Evolutionary conservation across 2,329 filamentous ascomycete species (phyloP).

Genomic region (Aspergillus proliferans): DNA sequence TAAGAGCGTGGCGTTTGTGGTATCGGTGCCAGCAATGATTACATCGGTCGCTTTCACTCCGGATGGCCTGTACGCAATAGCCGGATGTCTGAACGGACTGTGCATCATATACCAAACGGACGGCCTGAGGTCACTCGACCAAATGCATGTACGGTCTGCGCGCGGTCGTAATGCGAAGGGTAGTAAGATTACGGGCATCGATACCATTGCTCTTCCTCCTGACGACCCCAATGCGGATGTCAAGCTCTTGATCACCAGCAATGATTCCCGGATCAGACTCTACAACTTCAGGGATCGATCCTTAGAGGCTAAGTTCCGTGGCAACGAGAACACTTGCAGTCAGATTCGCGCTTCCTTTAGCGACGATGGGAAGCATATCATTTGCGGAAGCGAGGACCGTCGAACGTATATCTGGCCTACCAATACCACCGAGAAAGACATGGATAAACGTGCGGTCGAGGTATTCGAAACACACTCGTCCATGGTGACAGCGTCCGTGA

Average conservation of each 20-base stretch:
- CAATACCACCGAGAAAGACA: conserved; percentile 56
- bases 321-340: conserved; percentile 81
- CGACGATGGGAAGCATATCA: conserved; percentile 77
- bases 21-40: conserved; percentile 74
- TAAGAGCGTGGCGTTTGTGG: conserved; percentile 80
- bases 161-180: conserved; percentile 91
- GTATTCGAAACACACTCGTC: conserved; percentile 85
- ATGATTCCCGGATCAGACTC: conserved; percentile 84
- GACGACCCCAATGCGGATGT: conserved; percentile 58
- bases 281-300: conserved; percentile 83
- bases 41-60: conserved; percentile 92
- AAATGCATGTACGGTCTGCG: conserved; percentile 89
- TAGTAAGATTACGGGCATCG: conserved; percentile 94
- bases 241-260: conserved; percentile 85
- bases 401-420: conserved; percentile 86
- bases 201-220: conserved; percentile 59
- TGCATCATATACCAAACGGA: conserved; percentile 93
- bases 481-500: conserved; percentile 80
- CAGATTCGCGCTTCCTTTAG: conserved; percentile 88
- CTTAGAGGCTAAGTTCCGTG: conserved; percentile 83
- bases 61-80: conserved; percentile 83
- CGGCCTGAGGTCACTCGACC: conserved; percentile 72
- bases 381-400: conserved; percentile 88
- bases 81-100: conserved; percentile 75
- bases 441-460: conserved; percentile 77